phyloP scores from a whole-genome alignment of 2,329 filamentous ascomycete species.

The Beauveria australis region DNA sequence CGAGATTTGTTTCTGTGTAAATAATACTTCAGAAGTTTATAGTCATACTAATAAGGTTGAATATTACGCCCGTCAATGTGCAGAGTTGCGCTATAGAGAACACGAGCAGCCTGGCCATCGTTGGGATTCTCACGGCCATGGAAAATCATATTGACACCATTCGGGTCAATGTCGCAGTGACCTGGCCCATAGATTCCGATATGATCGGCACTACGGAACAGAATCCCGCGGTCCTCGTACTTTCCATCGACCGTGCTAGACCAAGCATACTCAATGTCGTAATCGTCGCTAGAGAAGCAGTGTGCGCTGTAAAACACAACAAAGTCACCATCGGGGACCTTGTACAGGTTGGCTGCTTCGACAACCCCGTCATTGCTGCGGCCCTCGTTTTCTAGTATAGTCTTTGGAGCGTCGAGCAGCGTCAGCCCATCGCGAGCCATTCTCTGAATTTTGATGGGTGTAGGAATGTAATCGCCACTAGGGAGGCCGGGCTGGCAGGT shows the following conservation, averaged over 20 bases:
- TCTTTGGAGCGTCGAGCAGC: not conserved
- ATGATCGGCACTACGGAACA: constrained; percentile 3
- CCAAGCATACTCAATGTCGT: constrained; percentile 11
- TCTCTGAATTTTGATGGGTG: constrained; percentile 11
- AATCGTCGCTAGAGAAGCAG: constrained; percentile 10
- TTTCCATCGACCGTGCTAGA: constrained; percentile 1
- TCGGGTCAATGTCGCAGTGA: constrained; percentile 9
- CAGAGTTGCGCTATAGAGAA: constrained; percentile 6
- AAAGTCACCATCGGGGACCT: constrained; percentile 9
- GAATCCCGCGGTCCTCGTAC: constrained; percentile 4
- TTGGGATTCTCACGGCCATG: constrained; percentile 6
- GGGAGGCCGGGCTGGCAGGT: constrained; percentile 6
- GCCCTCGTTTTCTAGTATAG: constrained; percentile 7
- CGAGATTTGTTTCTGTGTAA: not conserved
- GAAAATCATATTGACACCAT: constrained; percentile 11
- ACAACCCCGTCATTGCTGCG: constrained; percentile 9
- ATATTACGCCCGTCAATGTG: constrained; percentile 1
- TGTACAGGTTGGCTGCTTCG: constrained; percentile 8
- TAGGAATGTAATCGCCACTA: constrained; percentile 5
- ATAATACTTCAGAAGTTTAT: not conserved
- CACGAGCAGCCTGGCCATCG: not conserved
- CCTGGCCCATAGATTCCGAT: constrained; percentile 9
- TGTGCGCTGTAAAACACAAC: constrained; percentile 11
- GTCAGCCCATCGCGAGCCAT: constrained; percentile 6
- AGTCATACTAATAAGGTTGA: not conserved